Evolutionary conservation across 2,329 filamentous ascomycete genomes (phyloP), one percentile per base, ranked within the genome.

Genomic region (Nothomitra cinnamomea): DNA sequence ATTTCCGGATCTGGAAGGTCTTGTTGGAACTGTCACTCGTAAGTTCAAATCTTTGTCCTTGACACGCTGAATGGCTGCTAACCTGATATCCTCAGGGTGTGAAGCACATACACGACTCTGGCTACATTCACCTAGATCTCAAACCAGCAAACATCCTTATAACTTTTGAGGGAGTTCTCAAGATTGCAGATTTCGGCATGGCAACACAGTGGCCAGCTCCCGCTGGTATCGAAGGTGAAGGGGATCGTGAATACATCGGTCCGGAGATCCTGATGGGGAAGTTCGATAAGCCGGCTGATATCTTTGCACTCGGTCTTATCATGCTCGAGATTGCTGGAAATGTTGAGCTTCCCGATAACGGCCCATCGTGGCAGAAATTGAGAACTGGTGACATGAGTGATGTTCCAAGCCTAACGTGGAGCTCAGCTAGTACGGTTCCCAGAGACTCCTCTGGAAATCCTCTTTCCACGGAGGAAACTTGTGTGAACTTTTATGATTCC

Each of bases 1-100:
- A 96, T 66, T 98, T 98, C 69, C 80, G 92, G 57, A 95, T 96
- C 66, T 98, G 92, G 87, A 98, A 98, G 71, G 90, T 96, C 55
- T 72, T 96, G 61, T 77, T 95, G 42, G 92, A 98, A 66, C 69
- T 95, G 56, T 78, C 82, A 61, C 72, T 84, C 73, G 87, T 92
- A 78, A 69, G 83, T 73, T 47, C 56, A 24, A 6, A 36, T 25
- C 1, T 21, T 17, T 32, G 22, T 22, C 15, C 15, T 12, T 25
- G 10, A 24, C 43, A 25, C 7, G 13, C 7, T 25, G n/a, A 15
- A 5, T 5, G 28, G 25, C 8, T 57, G 63, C 56, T 64, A 53
- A 57, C 62, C 65, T 60, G 70, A 57, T 49, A 56, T 41, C 53
- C 54, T 13, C 58, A 94, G 85, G 92, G 92, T 38, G 67, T 98